Conservation (phyloP, 805 yeast species). For the Candida khao-thaluensis region DNA sequence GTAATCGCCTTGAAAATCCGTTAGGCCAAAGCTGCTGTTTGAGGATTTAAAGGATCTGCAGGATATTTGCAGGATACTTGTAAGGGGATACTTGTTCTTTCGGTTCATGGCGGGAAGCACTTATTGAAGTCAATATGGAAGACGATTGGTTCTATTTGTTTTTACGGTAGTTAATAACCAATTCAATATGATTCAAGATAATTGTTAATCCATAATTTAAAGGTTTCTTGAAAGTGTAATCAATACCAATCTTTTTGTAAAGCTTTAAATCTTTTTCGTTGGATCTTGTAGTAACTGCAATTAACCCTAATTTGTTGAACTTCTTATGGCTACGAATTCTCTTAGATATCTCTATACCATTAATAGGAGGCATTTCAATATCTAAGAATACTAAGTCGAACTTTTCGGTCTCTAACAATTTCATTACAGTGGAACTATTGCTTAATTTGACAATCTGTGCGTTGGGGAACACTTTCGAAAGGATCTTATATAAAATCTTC, state of each 20-base stretch:
- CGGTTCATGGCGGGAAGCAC: too few species aligned
- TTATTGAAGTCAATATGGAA: too few species aligned
- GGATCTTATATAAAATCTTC: conserved; percentile 32
- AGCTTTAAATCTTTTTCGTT: conserved; percentile 26
- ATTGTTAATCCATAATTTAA: conserved; percentile 22
- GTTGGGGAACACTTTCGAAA: conserved; percentile 35
- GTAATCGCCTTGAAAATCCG: too few species aligned
- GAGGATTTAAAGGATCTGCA: too few species aligned
- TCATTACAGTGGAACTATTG: conserved; percentile 30
- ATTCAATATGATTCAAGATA: conserved; percentile 17
- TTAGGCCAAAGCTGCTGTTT: too few species aligned
- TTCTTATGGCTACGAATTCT: conserved; percentile 15
- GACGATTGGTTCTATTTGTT: conserved; percentile 6
- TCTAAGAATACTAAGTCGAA: conserved; percentile 40
- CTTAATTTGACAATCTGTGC: conserved; percentile 26
- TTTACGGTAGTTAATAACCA: conserved; percentile 15
- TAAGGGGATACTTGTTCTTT: too few species aligned
- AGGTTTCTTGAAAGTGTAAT: conserved; percentile 42
- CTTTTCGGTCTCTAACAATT: conserved; percentile 14
- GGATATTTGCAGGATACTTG: too few species aligned
- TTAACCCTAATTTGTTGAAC: conserved; percentile 27
- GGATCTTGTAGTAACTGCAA: conserved; percentile 41
- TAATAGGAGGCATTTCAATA: conserved; percentile 45
- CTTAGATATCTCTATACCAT: conserved; percentile 39
- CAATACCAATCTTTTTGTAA: conserved; percentile 38